A percentile compares a stretch with the other conserved stretches of the same genome.
Conservation (phyloP, 2,329 filamentous ascomycete species). For the Diaporthe eres region DNA sequence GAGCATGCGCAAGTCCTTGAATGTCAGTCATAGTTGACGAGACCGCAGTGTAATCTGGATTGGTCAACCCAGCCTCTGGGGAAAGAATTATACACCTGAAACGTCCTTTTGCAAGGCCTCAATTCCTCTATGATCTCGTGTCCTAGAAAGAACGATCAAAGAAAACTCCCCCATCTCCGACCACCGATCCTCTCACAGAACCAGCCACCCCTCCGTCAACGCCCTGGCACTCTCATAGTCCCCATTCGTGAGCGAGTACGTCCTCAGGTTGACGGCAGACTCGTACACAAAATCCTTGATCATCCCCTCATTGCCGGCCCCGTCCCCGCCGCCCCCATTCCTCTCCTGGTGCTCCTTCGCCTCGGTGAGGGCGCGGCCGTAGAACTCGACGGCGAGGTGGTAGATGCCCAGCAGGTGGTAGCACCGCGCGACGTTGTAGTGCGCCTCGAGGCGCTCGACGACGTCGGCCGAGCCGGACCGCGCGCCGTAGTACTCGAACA, state of each 20-base stretch:
- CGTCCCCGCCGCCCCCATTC: constrained; percentile 31
- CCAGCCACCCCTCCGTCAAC: constrained; percentile 73
- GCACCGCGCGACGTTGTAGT: constrained; percentile 83
- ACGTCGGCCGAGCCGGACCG: constrained; percentile 56
- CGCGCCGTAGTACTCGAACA: constrained; percentile 79
- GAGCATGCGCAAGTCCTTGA: too few relatives aligned
- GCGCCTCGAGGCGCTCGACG: constrained; percentile 78
- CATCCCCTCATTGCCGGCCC: constrained; percentile 43
- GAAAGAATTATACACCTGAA: neutral
- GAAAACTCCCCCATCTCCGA: too few relatives aligned
- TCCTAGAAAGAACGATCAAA: neutral
- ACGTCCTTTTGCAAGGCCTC: constrained; percentile 10
- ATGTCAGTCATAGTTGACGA: too few relatives aligned
- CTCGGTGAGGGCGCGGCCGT: constrained; percentile 66
- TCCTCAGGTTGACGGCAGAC: constrained; percentile 81
- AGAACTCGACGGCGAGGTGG: constrained; percentile 80
- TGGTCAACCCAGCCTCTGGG: neutral
- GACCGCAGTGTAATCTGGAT: neutral
- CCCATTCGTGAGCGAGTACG: constrained; percentile 75
- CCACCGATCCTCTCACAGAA: constrained; percentile 53
- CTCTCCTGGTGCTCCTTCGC: constrained; percentile 43
- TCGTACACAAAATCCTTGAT: constrained; percentile 75
- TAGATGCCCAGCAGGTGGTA: constrained; percentile 83
- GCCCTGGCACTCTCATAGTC: constrained; percentile 72
- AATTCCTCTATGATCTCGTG: neutral